phyloP scores from a whole-genome alignment of 2,329 filamentous ascomycete species.

The Aureobasidium subglaciale region DNA sequence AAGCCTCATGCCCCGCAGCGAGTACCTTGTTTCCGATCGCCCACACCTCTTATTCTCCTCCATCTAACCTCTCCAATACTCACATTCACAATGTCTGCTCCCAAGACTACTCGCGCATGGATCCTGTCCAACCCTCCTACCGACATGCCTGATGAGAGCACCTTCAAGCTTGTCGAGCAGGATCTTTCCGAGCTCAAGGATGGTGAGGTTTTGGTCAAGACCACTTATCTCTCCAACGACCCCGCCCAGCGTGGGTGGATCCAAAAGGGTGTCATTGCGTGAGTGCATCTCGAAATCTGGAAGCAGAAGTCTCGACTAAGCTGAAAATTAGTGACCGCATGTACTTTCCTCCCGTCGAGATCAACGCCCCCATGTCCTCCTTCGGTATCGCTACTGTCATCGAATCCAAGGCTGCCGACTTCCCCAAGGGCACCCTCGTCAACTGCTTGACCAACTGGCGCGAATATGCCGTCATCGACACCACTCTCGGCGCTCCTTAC shows the following conservation, averaged over 20 bases:
- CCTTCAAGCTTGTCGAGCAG: constrained; percentile 32
- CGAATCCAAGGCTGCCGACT: constrained; percentile 27
- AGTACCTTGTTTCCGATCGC: not conserved
- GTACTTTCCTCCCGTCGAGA: constrained; percentile 39
- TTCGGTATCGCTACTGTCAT: constrained; percentile 33
- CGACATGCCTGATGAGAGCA: constrained; percentile 14
- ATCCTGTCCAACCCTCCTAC: constrained; percentile 6
- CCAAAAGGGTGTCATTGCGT: constrained; percentile 23
- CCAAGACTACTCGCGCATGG: constrained; percentile 6
- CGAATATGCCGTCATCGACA: constrained; percentile 34
- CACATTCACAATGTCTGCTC: constrained; percentile 4
- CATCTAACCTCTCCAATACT: not conserved
- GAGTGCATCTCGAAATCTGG: constrained; percentile 15
- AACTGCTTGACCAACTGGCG: constrained; percentile 31
- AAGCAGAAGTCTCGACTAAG: not conserved
- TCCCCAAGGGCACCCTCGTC: constrained; percentile 33
- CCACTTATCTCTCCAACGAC: constrained; percentile 45
- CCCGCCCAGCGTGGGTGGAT: constrained; percentile 49
- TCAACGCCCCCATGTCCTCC: constrained; percentile 35
- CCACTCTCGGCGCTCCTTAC: constrained; percentile 26
- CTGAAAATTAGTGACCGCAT: constrained; percentile 31
- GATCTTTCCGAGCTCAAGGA: constrained; percentile 30
- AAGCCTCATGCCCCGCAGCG: not conserved
- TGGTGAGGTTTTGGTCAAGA: constrained; percentile 41
- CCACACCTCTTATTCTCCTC: not conserved